A percentile compares a stretch with the other conserved stretches of the same genome.
Evolutionary conservation across 495 filamentous ascomycete species (phyloP).

Genomic region (Xylaria nigripes): DNA sequence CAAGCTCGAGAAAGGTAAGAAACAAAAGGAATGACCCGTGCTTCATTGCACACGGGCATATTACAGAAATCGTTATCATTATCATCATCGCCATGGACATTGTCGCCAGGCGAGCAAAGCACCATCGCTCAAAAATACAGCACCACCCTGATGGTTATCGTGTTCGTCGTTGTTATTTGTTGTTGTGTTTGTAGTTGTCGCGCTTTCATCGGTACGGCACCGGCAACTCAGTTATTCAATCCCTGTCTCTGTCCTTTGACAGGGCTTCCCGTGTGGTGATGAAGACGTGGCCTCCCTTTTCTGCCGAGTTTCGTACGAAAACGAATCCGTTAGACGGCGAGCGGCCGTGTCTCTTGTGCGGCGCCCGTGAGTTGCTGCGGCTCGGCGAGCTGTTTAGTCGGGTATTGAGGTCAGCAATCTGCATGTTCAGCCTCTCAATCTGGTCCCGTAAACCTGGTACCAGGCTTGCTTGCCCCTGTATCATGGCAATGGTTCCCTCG

Average conservation of each 20-base stretch:
- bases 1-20: not conserved
- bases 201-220: not conserved
- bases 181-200: not conserved
- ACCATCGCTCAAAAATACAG: not conserved
- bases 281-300: constrained; percentile 14
- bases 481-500: not conserved
- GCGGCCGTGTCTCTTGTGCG: constrained; percentile 18
- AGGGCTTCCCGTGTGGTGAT: constrained; percentile 21
- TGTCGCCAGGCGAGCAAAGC: not conserved
- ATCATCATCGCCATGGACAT: constrained; percentile 1
- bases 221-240: constrained; percentile 4
- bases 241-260: constrained; percentile 11
- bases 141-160: not conserved
- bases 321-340: constrained; percentile 17
- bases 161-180: not conserved
- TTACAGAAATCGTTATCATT: constrained; percentile 1
- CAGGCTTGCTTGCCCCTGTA: constrained; percentile 1
- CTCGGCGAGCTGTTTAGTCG: constrained; percentile 11
- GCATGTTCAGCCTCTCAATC: constrained; percentile 5
- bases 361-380: constrained; percentile 20
- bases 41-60: not conserved
- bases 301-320: constrained; percentile 21
- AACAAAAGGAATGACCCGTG: not conserved
- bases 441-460: constrained; percentile 3
- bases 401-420: constrained; percentile 3